phyloP scores from a whole-genome alignment of 2,329 filamentous ascomycete genomes.

The Colletotrichum melonis region DNA sequence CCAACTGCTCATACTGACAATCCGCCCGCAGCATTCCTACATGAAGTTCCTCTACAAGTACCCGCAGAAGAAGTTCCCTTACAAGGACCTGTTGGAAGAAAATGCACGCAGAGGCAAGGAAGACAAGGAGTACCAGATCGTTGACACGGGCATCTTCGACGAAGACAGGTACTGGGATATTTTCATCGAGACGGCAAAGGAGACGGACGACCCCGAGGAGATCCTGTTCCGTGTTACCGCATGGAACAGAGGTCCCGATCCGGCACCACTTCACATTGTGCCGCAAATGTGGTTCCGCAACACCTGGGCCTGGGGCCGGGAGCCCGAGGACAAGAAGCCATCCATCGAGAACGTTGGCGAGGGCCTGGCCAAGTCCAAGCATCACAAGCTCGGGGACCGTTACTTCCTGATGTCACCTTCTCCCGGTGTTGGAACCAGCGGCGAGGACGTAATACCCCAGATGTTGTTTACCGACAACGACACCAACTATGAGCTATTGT shows the following conservation, averaged over 20 bases:
- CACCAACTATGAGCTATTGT: slow-evolving; percentile 84
- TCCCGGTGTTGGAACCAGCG: slow-evolving; percentile 81
- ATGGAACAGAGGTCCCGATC: slow-evolving; percentile 93
- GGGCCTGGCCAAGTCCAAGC: slow-evolving; percentile 79
- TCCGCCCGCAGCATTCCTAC: slow-evolving; percentile 81
- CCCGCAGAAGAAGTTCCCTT: slow-evolving; percentile 90
- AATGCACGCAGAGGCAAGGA: slow-evolving; percentile 81
- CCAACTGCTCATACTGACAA: slow-evolving; percentile 34
- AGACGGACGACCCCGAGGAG: slow-evolving; percentile 90
- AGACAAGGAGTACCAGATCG: slow-evolving; percentile 90
- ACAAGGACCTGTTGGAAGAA: slow-evolving; percentile 86
- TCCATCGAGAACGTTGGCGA: slow-evolving; percentile 75
- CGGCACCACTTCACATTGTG: slow-evolving; percentile 91
- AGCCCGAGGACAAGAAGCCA: slow-evolving; percentile 81
- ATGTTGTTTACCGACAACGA: slow-evolving; percentile 96
- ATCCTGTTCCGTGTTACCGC: slow-evolving; percentile 94
- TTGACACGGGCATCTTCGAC: slow-evolving; percentile 89
- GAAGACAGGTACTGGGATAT: slow-evolving; percentile 97
- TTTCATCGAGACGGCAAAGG: slow-evolving; percentile 95
- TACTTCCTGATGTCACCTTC: slow-evolving; percentile 90
- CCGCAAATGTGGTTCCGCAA: slow-evolving; percentile 98
- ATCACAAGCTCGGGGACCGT: slow-evolving; percentile 83
- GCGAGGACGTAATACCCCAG: slow-evolving; percentile 85
- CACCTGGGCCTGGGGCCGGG: slow-evolving; percentile 94
- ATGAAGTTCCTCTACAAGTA: slow-evolving; percentile 99